Evolutionary conservation across 371 early-diverging fungal species (phyloP), one percentile per base, ranked within the genome.

Genomic region (Encephalitozoon cuniculi): DNA sequence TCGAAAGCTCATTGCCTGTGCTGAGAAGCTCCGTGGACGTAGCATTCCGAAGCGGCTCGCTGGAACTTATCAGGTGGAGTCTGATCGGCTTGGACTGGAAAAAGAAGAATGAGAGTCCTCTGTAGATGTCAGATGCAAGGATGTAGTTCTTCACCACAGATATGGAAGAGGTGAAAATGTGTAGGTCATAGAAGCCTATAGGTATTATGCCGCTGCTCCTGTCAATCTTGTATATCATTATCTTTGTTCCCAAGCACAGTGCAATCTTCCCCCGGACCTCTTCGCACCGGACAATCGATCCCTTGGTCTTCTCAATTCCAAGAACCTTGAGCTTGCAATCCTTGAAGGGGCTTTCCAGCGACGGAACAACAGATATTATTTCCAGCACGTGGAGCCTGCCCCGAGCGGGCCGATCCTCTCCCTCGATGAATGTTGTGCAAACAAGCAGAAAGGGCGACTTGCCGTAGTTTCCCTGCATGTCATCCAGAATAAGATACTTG

Each of bases 151-250:
- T 79, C 18, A 82, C 66, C 7, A 73, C 71, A 21, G 77, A 30
- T 9, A 84, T 71, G 8, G 75, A 75, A 0, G 74, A 75, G 4
- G 69, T 74, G 12, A 82, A 79, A 3, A 80, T 75, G 15, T 81
- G 74, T 26, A 84, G 63, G 67, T 86, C 84, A 51, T 81, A 63
- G 40, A 85, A 81, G 21, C 86, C 86, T 23, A 86, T 78, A 11
- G 79, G 68, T 21, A 49, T 64, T 15, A 78, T 51, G 21, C 71
- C 78, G n/a, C 26, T 63, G 43, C 71, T 80, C 54, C 74, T 76
- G 52, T 85, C 82, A 32, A 84, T 59, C 44, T 76, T 68, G 59
- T 84, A 86, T 18, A 84, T 72, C 81, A 86, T 81, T 28, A 83
- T 46, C 53, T 78, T 78, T 32, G 82, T 84, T 23, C 82, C 83